phyloP scores from a whole-genome alignment of 208 protist genomes.

The Leishmania major region DNA sequence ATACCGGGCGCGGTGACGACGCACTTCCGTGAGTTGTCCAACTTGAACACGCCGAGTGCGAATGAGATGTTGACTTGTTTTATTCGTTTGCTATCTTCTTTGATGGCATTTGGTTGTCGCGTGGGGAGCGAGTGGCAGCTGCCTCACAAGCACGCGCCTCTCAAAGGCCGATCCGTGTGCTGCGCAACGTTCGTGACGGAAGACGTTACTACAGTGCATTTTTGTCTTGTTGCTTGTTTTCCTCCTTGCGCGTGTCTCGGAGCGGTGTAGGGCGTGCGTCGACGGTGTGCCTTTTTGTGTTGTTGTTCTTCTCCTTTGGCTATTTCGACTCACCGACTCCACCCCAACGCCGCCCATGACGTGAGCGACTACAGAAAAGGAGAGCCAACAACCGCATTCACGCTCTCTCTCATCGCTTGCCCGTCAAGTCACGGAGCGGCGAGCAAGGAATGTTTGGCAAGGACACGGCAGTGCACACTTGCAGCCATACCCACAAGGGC shows the following conservation, averaged over 20 bases:
- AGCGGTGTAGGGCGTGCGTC: not conserved
- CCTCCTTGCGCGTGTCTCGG: not conserved
- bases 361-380: not conserved
- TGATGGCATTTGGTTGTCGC: not conserved
- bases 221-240: not conserved
- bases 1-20: constrained; percentile 2
- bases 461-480: not conserved
- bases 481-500: not conserved
- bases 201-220: not conserved
- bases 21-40: constrained; percentile 11
- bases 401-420: not conserved
- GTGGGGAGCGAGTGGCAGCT: not conserved
- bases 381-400: not conserved
- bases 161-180: too few relatives aligned
- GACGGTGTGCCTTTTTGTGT: not conserved
- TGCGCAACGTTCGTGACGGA: not conserved
- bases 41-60: not conserved
- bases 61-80: not conserved
- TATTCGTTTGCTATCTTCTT: not conserved
- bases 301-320: not conserved
- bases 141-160: not conserved
- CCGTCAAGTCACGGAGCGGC: not conserved
- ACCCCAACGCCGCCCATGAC: not conserved
- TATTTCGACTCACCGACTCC: not conserved
- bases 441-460: not conserved